phyloP scores from a whole-genome alignment of 2,329 filamentous ascomycete species.

The Monilinia aucupariae region DNA sequence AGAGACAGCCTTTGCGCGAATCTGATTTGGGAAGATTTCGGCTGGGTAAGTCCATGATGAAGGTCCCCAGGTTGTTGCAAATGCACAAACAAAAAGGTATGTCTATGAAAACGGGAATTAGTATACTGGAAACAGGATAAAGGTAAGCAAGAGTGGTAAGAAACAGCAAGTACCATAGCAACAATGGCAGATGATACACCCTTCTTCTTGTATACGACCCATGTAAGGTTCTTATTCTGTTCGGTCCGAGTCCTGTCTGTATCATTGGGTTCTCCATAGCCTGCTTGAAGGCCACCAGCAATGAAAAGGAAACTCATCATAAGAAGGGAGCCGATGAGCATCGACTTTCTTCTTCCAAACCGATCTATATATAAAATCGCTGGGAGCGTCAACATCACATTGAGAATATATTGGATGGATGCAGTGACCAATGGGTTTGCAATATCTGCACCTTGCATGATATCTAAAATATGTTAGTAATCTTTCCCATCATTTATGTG shows the following conservation, averaged over 20 bases:
- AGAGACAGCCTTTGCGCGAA: constrained; percentile 68
- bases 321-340: constrained; percentile 55
- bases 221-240: constrained; percentile 47
- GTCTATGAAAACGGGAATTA: constrained; percentile 36
- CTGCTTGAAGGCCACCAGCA: constrained; percentile 56
- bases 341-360: constrained; percentile 65
- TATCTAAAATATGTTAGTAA: constrained; percentile 40
- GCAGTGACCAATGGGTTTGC: constrained; percentile 58
- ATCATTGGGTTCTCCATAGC: constrained; percentile 49
- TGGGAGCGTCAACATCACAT: constrained; percentile 71
- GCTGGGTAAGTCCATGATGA: constrained; percentile 53
- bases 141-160: not conserved
- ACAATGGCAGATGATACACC: constrained; percentile 35
- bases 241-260: constrained; percentile 36
- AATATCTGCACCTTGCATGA: constrained; percentile 59
- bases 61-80: constrained; percentile 55
- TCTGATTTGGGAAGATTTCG: constrained; percentile 63
- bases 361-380: constrained; percentile 69
- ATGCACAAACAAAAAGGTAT: constrained; percentile 67
- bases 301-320: constrained; percentile 60
- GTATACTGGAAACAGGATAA: not conserved
- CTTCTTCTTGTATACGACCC: constrained; percentile 49
- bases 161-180: not conserved
- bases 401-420: constrained; percentile 71
- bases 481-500: not conserved